Base-by-base conservation (phyloP, 1,139 yeast species). In the Saccharomyces hybrid region DNA sequence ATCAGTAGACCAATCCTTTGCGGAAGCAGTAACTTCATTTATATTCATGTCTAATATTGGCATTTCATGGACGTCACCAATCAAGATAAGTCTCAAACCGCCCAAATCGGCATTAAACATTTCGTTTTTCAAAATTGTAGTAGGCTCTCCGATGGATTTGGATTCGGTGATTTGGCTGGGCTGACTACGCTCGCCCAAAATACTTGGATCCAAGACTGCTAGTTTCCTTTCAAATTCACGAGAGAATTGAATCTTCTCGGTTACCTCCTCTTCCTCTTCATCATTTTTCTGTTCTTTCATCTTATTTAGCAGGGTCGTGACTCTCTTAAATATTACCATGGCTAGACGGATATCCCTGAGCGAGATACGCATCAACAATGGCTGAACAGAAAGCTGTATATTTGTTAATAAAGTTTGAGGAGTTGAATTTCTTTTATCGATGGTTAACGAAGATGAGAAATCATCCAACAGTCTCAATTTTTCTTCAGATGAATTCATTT, bases 31-130 rank as follows among this genome's bases (percentile, higher is more conserved):
- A 69, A 93, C 90, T 0, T 96, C 86, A 59, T 83, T 80, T 5
- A 91, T 76, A 56, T 81, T 81, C 79, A 89, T 75, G 71, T 95
- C 99, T 16, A 90, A 66, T 47, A 93, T 86, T 0, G 99, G 99
- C 58, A 95, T 77, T 69, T 93, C 99, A 67, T 93, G 96, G 50
- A 89, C 86, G 69, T 89, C 95, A 63, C 98, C 99, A 63, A 95
- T 89, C 51, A 93, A 74, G 2, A 95, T 96, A 58, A 93, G 74
- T 59, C 99, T 78, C 58, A 89, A 68, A 0, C 99, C 99, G 24
- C 89, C 95, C 60, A 90, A 72, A 52, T 82, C 82, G 0, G 86
- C 86, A 51, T 72, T 76, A 54, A 93, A 71, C 51, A 82, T 84
- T 69, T 93, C 99, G 0, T 88, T 91, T 56, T 82, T 80, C 7